Percentiles rank a stretch among this genome's conserved stretches.
These are phyloP conservation scores for Senna tora DNA, from an alignment of 306 rosid species.

Conservation along the genomic window DNA sequence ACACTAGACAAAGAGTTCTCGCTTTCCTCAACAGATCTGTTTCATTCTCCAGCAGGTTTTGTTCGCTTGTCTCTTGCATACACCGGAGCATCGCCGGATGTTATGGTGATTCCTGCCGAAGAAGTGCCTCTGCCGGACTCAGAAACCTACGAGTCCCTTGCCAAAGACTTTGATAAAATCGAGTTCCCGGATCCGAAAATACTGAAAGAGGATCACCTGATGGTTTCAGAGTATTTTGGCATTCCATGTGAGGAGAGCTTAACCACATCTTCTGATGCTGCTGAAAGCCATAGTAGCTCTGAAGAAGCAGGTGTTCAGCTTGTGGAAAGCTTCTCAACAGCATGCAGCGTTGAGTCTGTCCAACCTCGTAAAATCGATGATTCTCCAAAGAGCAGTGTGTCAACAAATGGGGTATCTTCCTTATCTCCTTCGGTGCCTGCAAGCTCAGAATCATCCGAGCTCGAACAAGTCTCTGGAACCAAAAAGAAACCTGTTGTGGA, in stretches of 20 bases:
- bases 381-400: constrained; percentile 69
- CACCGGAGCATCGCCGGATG: constrained; percentile 70
- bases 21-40: constrained; percentile 89
- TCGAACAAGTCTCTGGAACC: constrained; percentile 46
- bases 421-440: constrained; percentile 50
- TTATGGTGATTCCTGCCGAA: constrained; percentile 51
- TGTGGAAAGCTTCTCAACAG: constrained; percentile 59
- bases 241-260: constrained; percentile 73
- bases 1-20: constrained; percentile 89
- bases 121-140: constrained; percentile 50
- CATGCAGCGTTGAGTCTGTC: constrained; percentile 50
- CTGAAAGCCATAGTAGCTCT: constrained; percentile 51
- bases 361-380: constrained; percentile 59
- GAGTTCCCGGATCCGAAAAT: constrained; percentile 90
- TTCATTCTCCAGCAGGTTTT: constrained; percentile 91
- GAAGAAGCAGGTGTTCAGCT: constrained; percentile 58
- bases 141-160: constrained; percentile 47
- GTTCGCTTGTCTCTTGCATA: constrained; percentile 74
- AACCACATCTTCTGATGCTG: constrained; percentile 47
- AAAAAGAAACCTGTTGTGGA: constrained; percentile 48
- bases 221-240: constrained; percentile 85
- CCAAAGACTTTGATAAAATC: constrained; percentile 70
- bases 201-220: constrained; percentile 75
- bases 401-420: constrained; percentile 63
- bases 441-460: constrained; percentile 61